Evolutionary conservation across 192 early-diverging fungal genomes (phyloP).

Genomic region (Backusella parvicylindrica): DNA sequence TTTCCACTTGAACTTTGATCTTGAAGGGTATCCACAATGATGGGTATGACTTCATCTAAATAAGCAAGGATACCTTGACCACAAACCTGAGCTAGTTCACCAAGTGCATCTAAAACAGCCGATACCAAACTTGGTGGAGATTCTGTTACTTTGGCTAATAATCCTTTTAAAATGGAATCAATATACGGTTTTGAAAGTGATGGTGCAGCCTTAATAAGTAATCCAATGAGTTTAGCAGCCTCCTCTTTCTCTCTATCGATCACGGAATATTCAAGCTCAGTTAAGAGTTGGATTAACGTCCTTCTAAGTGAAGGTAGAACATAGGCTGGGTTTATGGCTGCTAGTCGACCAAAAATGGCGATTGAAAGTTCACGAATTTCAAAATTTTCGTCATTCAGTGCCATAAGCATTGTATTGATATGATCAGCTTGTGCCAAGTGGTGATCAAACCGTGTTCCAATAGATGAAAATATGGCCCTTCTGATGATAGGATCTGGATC

Average conservation of each 20-base stretch:
- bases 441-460: slow-evolving; percentile 81
- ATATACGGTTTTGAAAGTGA: slow-evolving; percentile 86
- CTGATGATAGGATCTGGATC: slow-evolving; percentile 77
- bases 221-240: slow-evolving; percentile 70
- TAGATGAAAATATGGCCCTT: slow-evolving; percentile 70
- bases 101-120: slow-evolving; percentile 71
- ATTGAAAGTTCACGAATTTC: slow-evolving; percentile 80
- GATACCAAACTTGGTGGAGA: slow-evolving; percentile 75
- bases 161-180: slow-evolving; percentile 77
- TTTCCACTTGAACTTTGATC: slow-evolving; percentile 82
- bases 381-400: slow-evolving; percentile 90
- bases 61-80: slow-evolving; percentile 80
- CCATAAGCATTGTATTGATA: slow-evolving; percentile 81
- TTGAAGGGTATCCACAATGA: slow-evolving; percentile 86
- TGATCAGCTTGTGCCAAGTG: slow-evolving; percentile 89
- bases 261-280: slow-evolving; percentile 86
- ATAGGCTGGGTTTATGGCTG: slow-evolving; percentile 85
- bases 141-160: slow-evolving; percentile 80
- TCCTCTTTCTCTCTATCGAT: slow-evolving; percentile 84
- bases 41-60: slow-evolving; percentile 73
- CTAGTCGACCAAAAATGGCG: slow-evolving; percentile 82
- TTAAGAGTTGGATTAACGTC: slow-evolving; percentile 80
- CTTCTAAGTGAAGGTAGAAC: slow-evolving; percentile 87
- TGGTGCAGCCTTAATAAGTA: slow-evolving; percentile 73
- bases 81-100: slow-evolving; percentile 77